These are phyloP conservation scores for Chalaropsis thielavioides DNA, from an alignment of 2,329 filamentous ascomycete genomes.

Conservation along the genomic window DNA sequence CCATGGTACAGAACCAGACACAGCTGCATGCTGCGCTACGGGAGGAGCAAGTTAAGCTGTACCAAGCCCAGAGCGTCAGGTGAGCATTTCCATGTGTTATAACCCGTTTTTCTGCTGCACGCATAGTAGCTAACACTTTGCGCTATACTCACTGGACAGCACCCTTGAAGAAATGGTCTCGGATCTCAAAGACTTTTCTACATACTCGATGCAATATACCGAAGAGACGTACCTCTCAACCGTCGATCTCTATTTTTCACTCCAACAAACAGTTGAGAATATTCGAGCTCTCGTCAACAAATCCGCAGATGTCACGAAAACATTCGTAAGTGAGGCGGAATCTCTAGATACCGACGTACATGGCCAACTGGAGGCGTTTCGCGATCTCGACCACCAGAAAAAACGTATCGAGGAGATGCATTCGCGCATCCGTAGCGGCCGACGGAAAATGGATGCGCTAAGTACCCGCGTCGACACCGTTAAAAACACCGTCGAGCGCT, in stretches of 20 bases:
- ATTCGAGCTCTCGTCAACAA: constrained; percentile 52
- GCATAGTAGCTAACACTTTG: neutral
- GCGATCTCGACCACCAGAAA: constrained; percentile 51
- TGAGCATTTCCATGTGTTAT: neutral
- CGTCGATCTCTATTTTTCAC: constrained; percentile 49
- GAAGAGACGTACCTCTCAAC: constrained; percentile 63
- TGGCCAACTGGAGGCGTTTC: constrained; percentile 44
- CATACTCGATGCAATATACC: constrained; percentile 47
- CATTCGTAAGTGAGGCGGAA: constrained; percentile 45
- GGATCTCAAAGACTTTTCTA: constrained; percentile 42
- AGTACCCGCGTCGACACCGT: constrained; percentile 51
- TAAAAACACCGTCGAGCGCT: constrained; percentile 47
- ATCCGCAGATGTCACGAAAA: constrained; percentile 41
- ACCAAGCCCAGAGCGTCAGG: constrained; percentile 11
- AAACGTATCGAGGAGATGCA: constrained; percentile 47
- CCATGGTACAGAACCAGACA: constrained; percentile 5
- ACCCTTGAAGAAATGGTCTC: constrained; percentile 16
- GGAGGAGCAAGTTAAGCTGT: constrained; percentile 14
- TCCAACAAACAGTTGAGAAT: constrained; percentile 49
- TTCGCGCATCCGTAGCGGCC: constrained; percentile 43
- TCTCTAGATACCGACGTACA: constrained; percentile 46
- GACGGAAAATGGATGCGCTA: constrained; percentile 43
- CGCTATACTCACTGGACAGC: constrained; percentile 8
- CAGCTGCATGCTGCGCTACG: constrained; percentile 9
- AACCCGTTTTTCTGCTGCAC: neutral